These are phyloP conservation scores for Cutaneotrichosporon dermatis DNA, from an alignment of 1,284 basidiomycete species.

Conservation along the genomic window DNA sequence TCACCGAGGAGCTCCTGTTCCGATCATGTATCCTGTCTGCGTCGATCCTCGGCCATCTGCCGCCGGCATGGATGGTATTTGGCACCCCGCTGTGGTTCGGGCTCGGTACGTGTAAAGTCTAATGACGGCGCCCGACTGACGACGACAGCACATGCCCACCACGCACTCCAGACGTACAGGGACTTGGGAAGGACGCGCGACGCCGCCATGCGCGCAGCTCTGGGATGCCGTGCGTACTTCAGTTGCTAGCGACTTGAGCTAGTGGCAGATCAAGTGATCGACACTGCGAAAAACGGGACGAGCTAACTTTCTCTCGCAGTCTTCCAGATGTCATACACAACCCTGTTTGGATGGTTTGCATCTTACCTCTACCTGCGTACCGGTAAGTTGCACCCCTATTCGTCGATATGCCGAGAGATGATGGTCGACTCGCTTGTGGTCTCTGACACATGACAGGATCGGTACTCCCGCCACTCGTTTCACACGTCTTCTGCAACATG, in stretches of 20 bases:
- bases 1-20: constrained; percentile 92
- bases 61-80: constrained; percentile 63
- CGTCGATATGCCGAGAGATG: not conserved
- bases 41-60: constrained; percentile 64
- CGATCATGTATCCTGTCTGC: constrained; percentile 74
- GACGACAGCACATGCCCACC: constrained; percentile 79
- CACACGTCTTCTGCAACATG: constrained; percentile 87
- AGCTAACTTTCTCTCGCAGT: constrained; percentile 51
- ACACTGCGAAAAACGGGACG: not conserved
- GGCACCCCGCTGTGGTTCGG: constrained; percentile 83
- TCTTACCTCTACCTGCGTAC: constrained; percentile 81
- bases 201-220: constrained; percentile 61
- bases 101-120: constrained; percentile 57
- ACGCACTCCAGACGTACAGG: constrained; percentile 78
- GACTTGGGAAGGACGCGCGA: constrained; percentile 60
- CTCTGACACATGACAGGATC: constrained; percentile 28
- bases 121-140: not conserved
- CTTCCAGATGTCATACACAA: constrained; percentile 84
- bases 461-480: constrained; percentile 57
- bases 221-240: constrained; percentile 58
- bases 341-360: constrained; percentile 84
- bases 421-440: too few species aligned
- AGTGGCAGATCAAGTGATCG: too few species aligned
- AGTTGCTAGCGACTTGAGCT: too few species aligned
- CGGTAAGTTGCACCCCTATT: constrained; percentile 49